A percentile compares a stretch with the other conserved stretches of the same genome.
Conservation (phyloP, 495 filamentous ascomycete species). For the Podospora australis region DNA sequence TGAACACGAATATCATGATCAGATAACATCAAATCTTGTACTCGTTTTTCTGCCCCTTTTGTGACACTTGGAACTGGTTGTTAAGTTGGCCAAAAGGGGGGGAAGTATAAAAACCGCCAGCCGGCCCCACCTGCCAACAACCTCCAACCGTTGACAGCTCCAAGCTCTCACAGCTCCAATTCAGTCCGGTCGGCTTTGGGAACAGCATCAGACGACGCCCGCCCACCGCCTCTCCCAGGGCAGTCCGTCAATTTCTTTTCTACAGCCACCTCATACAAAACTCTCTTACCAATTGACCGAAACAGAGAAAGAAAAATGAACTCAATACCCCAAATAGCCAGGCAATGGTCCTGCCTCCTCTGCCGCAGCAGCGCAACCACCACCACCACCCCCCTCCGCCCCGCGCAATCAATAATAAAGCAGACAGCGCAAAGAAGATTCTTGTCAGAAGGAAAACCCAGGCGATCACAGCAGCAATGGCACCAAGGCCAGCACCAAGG, state of each 20-base stretch:
- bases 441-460: conserved; percentile 15
- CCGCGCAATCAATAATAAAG: too few species aligned
- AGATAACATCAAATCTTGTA: too few species aligned
- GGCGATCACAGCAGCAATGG: conserved; percentile 12
- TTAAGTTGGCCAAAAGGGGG: too few species aligned
- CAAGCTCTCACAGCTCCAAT: neutral
- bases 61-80: too few species aligned
- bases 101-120: neutral
- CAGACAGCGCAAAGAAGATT: conserved; percentile 11
- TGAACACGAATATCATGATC: too few species aligned
- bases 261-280: neutral
- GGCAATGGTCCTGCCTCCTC: conserved; percentile 8
- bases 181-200: neutral
- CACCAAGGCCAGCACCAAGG: conserved; percentile 13
- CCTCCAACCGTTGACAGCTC: neutral
- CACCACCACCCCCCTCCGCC: neutral
- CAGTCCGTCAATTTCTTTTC: too few species aligned
- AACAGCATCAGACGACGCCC: conserved; percentile 1
- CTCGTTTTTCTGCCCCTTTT: too few species aligned
- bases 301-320: conserved; percentile 13
- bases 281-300: neutral
- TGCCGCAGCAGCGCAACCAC: conserved; percentile 11
- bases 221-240: too few species aligned
- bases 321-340: conserved; percentile 14
- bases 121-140: neutral